These are phyloP conservation scores for Tulasnella sp. DNA, from an alignment of 768 basidiomycete genomes.

Conservation along the genomic window DNA sequence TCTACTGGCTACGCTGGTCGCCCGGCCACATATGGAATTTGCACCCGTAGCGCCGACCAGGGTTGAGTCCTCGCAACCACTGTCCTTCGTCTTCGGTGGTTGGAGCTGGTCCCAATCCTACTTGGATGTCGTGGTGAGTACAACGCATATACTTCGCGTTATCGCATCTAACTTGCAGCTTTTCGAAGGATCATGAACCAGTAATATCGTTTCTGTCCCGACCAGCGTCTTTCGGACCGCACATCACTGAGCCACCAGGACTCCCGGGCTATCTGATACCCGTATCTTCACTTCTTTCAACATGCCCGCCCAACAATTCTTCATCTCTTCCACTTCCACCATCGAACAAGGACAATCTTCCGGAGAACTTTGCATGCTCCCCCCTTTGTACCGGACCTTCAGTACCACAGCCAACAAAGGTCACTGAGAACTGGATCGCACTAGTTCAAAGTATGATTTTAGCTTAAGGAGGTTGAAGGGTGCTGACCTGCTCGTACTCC, in stretches of 20 bases:
- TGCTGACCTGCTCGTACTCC: neutral
- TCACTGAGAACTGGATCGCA: conserved; percentile 81
- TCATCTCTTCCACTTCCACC: conserved; percentile 40
- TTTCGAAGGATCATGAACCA: conserved; percentile 34
- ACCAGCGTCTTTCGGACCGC: conserved; percentile 72
- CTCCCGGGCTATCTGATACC: conserved; percentile 75
- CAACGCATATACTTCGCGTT: neutral
- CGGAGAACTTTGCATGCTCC: conserved; percentile 66
- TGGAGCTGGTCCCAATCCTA: conserved; percentile 34
- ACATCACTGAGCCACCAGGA: conserved; percentile 51
- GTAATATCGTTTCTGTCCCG: conserved; percentile 62
- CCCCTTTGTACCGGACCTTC: conserved; percentile 62
- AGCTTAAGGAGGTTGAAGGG: neutral
- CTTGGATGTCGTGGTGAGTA: conserved; percentile 35
- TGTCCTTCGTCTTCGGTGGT: conserved; percentile 7
- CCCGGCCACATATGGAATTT: conserved; percentile 7
- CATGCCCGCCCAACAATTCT: conserved; percentile 47
- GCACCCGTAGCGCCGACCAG: neutral
- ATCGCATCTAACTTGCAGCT: neutral
- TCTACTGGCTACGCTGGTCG: neutral
- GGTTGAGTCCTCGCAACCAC: conserved; percentile 17
- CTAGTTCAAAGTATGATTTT: conserved; percentile 66
- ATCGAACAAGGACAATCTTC: conserved; percentile 12
- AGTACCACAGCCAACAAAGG: conserved; percentile 51
- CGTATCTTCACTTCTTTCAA: conserved; percentile 61